phyloP scores from a whole-genome alignment of 2,329 filamentous ascomycete species.

The Aspergillus glaucus region DNA sequence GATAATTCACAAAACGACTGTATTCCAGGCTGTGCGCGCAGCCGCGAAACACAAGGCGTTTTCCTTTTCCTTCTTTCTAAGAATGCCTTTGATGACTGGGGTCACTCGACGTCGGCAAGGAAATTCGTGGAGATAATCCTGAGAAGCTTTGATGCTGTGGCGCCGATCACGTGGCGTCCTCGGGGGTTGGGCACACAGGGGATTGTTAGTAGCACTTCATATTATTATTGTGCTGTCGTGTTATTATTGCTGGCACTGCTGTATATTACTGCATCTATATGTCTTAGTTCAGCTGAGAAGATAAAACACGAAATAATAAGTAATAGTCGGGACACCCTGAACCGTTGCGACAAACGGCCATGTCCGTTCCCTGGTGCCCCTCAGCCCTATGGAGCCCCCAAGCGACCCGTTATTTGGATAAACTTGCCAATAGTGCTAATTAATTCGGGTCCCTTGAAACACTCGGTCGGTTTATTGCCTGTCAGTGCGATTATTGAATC shows the following conservation, averaged over 20 bases:
- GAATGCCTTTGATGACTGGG: neutral
- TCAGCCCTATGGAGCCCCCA: neutral
- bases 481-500: neutral
- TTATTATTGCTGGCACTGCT: too few relatives aligned
- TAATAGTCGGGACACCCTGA: too few relatives aligned
- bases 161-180: constrained; percentile 13
- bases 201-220: neutral
- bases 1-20: neutral
- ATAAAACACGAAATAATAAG: too few relatives aligned
- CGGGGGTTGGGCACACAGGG: constrained; percentile 7
- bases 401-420: neutral
- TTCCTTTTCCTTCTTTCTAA: neutral
- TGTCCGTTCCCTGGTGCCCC: neutral
- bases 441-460: neutral
- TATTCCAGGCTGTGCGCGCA: neutral
- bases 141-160: constrained; percentile 13
- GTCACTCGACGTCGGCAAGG: constrained; percentile 1
- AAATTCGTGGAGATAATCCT: constrained; percentile 5
- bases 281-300: too few relatives aligned
- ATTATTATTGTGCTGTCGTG: neutral
- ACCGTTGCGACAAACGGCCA: neutral
- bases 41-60: neutral
- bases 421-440: neutral
- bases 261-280: too few relatives aligned
- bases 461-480: neutral